Conservation (phyloP, 805 yeast species). For the Ogataea paraovalis region DNA sequence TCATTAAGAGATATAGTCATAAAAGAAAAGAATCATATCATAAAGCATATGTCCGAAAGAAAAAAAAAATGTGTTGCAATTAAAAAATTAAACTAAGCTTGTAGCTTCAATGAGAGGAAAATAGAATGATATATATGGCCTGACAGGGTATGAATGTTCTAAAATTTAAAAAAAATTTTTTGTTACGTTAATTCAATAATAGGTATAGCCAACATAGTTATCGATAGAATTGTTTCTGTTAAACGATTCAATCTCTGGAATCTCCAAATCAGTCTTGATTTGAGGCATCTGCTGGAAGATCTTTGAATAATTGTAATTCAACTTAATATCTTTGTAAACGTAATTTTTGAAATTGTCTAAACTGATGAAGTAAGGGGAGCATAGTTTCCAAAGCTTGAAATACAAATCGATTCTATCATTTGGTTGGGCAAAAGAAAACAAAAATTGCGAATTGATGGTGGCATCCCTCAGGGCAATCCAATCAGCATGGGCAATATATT, state of each 20-base stretch:
- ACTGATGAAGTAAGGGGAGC: constrained; percentile 44
- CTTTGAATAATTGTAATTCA: constrained; percentile 38
- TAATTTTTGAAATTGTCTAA: constrained; percentile 43
- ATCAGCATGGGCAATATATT: constrained; percentile 74
- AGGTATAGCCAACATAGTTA: constrained; percentile 27
- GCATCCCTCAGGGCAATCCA: constrained; percentile 84
- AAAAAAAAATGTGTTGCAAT: too few species aligned
- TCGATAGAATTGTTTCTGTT: constrained; percentile 29
- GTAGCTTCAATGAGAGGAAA: too few species aligned
- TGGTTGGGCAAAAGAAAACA: constrained; percentile 26
- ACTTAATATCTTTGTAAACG: constrained; percentile 41
- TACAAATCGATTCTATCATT: constrained; percentile 50
- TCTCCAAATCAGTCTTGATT: constrained; percentile 35
- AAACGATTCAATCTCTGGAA: constrained; percentile 38
- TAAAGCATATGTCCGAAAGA: too few species aligned
- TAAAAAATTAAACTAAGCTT: too few species aligned
- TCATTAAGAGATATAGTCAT: too few species aligned
- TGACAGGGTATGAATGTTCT: neutral
- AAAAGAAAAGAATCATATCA: too few species aligned
- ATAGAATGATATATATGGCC: neutral
- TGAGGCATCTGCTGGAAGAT: constrained; percentile 35
- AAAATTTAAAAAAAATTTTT: neutral
- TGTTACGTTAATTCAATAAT: constrained; percentile 7
- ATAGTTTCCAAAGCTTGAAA: constrained; percentile 50
- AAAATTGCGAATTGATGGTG: constrained; percentile 46